phyloP scores from a whole-genome alignment of 208 protist genomes.

The Naegleria gruberi region DNA sequence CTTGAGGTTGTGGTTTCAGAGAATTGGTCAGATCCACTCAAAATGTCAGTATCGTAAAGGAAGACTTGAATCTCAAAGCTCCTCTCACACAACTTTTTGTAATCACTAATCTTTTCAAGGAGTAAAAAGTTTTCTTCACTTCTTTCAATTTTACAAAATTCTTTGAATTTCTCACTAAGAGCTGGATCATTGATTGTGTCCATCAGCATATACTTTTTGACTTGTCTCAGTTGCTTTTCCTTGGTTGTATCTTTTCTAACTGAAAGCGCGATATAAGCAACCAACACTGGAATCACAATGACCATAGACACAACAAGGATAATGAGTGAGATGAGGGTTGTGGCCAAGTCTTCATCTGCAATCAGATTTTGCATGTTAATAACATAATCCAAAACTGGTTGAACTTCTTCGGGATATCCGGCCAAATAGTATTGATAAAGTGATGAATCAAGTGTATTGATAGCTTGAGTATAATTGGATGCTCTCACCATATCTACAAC shows the following conservation, averaged over 20 bases:
- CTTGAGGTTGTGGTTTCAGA: too few relatives aligned
- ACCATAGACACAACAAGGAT: not conserved
- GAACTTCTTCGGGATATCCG: not conserved
- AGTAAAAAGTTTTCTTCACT: not conserved
- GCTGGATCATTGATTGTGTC: not conserved
- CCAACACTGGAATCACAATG: not conserved
- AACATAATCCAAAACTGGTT: not conserved
- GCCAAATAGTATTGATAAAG: not conserved
- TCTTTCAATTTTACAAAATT: not conserved
- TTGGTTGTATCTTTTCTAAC: not conserved
- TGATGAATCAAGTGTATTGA: not conserved
- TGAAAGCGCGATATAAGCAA: not conserved
- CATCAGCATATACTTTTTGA: not conserved
- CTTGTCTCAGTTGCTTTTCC: not conserved
- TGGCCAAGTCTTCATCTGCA: not conserved
- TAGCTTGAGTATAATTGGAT: not conserved
- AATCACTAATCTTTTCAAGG: not conserved
- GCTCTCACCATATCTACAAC: not conserved
- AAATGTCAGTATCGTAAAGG: not conserved
- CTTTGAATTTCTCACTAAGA: not conserved
- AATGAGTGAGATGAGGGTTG: not conserved
- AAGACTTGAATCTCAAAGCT: not conserved
- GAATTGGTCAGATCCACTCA: not conserved
- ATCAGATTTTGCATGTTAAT: not conserved
- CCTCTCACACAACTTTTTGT: not conserved